phyloP scores from a whole-genome alignment of 192 early-diverging fungal species.

The Gaertneriomyces sp. region DNA sequence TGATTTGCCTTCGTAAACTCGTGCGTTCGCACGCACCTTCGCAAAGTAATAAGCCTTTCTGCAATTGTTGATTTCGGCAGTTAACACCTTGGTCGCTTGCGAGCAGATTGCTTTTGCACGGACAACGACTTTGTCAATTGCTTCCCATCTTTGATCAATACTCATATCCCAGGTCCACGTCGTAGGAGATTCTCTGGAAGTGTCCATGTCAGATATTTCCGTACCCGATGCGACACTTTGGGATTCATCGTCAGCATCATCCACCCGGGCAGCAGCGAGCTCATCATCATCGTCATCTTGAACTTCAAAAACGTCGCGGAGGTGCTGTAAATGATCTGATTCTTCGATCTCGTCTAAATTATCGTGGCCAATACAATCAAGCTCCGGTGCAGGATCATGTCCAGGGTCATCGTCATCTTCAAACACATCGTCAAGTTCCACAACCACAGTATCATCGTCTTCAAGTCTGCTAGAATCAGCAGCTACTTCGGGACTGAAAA shows the following conservation, averaged over 20 bases:
- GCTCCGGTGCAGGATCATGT: background rate
- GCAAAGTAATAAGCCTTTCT: constrained; percentile 23
- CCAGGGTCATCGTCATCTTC: constrained; percentile 3
- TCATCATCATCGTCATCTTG: constrained; percentile 10
- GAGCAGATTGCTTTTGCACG: background rate
- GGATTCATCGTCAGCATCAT: constrained; percentile 20
- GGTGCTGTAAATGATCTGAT: constrained; percentile 37
- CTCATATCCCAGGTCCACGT: constrained; percentile 33
- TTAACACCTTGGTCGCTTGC: background rate
- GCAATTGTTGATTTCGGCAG: background rate
- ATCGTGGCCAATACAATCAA: constrained; percentile 7
- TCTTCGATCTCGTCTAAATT: constrained; percentile 41
- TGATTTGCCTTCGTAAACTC: constrained; percentile 38
- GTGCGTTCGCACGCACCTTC: constrained; percentile 32
- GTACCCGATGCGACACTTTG: background rate
- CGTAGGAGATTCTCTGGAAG: constrained; percentile 6
- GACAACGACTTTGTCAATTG: constrained; percentile 11
- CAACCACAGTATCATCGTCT: background rate
- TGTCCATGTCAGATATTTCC: background rate
- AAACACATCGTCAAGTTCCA: background rate
- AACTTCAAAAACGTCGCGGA: constrained; percentile 32
- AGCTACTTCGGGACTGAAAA: background rate
- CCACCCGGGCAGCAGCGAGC: constrained; percentile 7
- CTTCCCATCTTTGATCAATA: constrained; percentile 35
- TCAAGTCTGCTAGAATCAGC: background rate